Evolutionary conservation across 176 grass and related monocot species (phyloP).

Genomic region (Cenchrus fungigraminus): DNA sequence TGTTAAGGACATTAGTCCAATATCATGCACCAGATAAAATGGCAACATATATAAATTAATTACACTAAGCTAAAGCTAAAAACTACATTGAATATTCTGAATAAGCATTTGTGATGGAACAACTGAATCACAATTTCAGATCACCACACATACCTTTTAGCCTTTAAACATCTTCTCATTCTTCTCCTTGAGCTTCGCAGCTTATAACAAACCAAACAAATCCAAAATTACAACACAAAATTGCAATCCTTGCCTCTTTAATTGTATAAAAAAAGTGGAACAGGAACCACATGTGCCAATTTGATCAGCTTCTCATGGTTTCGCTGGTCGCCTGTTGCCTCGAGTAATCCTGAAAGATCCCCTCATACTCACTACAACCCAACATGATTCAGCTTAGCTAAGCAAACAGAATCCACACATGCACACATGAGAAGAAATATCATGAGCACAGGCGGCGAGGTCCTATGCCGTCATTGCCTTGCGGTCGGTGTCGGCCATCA

Average conservation of each 20-base stretch:
- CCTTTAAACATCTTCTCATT: conserved; percentile 26
- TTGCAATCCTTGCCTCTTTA: not conserved
- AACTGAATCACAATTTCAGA: not conserved
- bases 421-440: conserved; percentile 5
- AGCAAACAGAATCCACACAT: not conserved
- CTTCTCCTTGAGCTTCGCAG: conserved; percentile 66
- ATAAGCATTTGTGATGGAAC: not conserved
- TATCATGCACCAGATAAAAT: no score
- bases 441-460: not conserved
- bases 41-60: no score
- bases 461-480: conserved; percentile 84
- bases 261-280: not conserved
- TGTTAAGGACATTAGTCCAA: not conserved
- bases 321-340: conserved; percentile 57
- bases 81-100: no score
- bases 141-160: conserved; percentile 15
- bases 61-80: no score
- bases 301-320: conserved; percentile 75
- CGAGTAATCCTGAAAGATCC: conserved; percentile 43
- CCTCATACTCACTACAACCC: no score
- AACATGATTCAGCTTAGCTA: not conserved
- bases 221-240: not conserved
- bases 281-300: conserved; percentile 56
- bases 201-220: conserved; percentile 42
- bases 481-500: conserved; percentile 82